A percentile compares a stretch with the other conserved stretches of the same genome.
Evolutionary conservation across 192 early-diverging fungal genomes (phyloP).

Genomic region (Coemansia sp.): DNA sequence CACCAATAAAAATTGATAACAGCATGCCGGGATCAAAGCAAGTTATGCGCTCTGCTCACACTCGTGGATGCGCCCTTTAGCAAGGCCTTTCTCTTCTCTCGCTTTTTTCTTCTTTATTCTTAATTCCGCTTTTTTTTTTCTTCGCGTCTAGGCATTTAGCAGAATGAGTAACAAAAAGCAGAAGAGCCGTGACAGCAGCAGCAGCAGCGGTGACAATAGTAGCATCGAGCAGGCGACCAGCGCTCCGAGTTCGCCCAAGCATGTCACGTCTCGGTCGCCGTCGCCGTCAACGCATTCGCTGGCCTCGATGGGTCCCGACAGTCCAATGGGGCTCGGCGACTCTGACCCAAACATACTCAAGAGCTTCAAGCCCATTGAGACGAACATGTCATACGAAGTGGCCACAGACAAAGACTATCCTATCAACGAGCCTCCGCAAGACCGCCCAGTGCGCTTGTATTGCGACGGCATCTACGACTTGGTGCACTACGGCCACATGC

Average conservation of each 20-base stretch:
- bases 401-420: conserved; percentile 49
- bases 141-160: background rate
- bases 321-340: conserved; percentile 49
- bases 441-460: conserved; percentile 74
- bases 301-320: conserved; percentile 25
- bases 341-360: conserved; percentile 36
- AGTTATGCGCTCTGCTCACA: background rate
- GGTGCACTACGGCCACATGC: conserved; percentile 81
- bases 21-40: too few species aligned
- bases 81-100: background rate
- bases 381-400: conserved; percentile 35
- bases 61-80: background rate
- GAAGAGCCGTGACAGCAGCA: conserved; percentile 1
- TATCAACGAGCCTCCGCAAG: conserved; percentile 65
- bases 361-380: conserved; percentile 38
- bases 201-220: conserved; percentile 7
- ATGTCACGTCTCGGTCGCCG: conserved; percentile 25
- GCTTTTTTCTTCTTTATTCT: conserved; percentile 4
- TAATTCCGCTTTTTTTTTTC: background rate
- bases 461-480: conserved; percentile 86
- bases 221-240: conserved; percentile 25
- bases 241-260: conserved; percentile 33
- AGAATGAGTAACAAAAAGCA: conserved; percentile 9
- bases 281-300: conserved; percentile 24
- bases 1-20: too few species aligned